Conservation (phyloP, 2,329 filamentous ascomycete species). For the Peltaster fructicola region DNA sequence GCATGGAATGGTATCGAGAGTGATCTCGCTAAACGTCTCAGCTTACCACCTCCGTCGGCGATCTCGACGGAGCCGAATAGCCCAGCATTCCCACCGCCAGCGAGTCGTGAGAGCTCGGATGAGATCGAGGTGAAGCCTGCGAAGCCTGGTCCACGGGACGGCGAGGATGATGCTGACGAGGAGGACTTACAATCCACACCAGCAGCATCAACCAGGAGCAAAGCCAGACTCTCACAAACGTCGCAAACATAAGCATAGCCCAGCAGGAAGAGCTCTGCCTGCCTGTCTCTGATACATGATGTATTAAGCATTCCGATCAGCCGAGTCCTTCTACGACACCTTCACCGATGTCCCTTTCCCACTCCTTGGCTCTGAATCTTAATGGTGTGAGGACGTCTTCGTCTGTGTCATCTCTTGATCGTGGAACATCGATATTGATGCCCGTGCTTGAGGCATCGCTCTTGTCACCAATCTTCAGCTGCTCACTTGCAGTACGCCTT, state of each 20-base stretch:
- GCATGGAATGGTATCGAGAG: slow-evolving; percentile 66
- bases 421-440: slow-evolving; percentile 1
- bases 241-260: too few relatives aligned
- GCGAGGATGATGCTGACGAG: slow-evolving; percentile 6
- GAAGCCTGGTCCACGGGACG: slow-evolving; percentile 7
- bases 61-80: slow-evolving; percentile 2
- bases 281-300: too few relatives aligned
- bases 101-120: slow-evolving; percentile 3
- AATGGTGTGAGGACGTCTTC: slow-evolving; percentile 34
- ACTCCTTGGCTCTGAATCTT: slow-evolving; percentile 31
- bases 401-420: slow-evolving; percentile 18
- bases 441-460: slow-evolving; percentile 3
- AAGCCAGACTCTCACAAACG: too few relatives aligned
- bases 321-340: slow-evolving; percentile 72
- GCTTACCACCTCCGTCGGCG: slow-evolving; percentile 5
- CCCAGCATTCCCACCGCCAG: slow-evolving; percentile 1
- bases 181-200: slow-evolving; percentile 10
- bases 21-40: slow-evolving; percentile 55
- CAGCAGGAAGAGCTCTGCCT: too few relatives aligned
- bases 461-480: background rate
- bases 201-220: slow-evolving; percentile 24
- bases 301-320: too few relatives aligned
- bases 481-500: slow-evolving; percentile 6
- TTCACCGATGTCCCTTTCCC: slow-evolving; percentile 64
- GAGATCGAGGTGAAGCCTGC: slow-evolving; percentile 12